These are phyloP conservation scores for Trypanosoma conorhini DNA, from an alignment of 208 protist species.

Conservation along the genomic window DNA sequence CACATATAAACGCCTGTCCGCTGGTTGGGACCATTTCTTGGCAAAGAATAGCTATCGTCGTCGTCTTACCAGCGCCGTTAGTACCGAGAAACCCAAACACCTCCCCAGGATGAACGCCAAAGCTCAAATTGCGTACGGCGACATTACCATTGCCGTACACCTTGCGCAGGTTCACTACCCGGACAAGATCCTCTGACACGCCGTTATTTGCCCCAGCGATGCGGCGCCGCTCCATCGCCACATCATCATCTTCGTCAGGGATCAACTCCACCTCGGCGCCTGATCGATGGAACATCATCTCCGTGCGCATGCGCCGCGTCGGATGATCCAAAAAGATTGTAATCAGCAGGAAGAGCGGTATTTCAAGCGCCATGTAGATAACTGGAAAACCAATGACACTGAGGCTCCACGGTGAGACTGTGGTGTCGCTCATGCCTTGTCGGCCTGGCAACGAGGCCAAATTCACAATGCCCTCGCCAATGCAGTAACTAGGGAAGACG, in stretches of 20 bases:
- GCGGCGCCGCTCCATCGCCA: slow-evolving; percentile 5
- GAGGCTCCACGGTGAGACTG: slow-evolving; percentile 40
- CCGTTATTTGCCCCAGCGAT: slow-evolving; percentile 3
- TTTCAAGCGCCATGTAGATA: slow-evolving; percentile 64
- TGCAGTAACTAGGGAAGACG: slow-evolving; percentile 69
- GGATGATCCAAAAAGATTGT: slow-evolving; percentile 73
- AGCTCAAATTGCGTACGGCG: slow-evolving; percentile 67
- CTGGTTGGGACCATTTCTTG: slow-evolving; percentile 68
- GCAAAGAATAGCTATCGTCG: slow-evolving; percentile 78
- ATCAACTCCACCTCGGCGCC: slow-evolving; percentile 34
- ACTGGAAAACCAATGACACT: slow-evolving; percentile 47
- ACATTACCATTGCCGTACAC: slow-evolving; percentile 68
- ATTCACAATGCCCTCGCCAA: slow-evolving; percentile 78
- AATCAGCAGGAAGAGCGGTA: slow-evolving; percentile 58
- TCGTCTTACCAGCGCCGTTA: slow-evolving; percentile 91
- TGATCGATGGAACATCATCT: slow-evolving; percentile 12
- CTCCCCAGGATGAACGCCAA: slow-evolving; percentile 67
- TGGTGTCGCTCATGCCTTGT: slow-evolving; percentile 29
- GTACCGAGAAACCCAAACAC: slow-evolving; percentile 88
- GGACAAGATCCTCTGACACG: slow-evolving; percentile 44
- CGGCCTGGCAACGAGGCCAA: slow-evolving; percentile 29
- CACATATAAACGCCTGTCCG: slow-evolving; percentile 48
- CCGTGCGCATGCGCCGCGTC: slow-evolving; percentile 31
- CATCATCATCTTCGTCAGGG: slow-evolving; percentile 39
- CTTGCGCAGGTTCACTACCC: slow-evolving; percentile 60